phyloP scores from a whole-genome alignment of 352 stramenopile genomes.

The Phytophthora hibernalis region DNA sequence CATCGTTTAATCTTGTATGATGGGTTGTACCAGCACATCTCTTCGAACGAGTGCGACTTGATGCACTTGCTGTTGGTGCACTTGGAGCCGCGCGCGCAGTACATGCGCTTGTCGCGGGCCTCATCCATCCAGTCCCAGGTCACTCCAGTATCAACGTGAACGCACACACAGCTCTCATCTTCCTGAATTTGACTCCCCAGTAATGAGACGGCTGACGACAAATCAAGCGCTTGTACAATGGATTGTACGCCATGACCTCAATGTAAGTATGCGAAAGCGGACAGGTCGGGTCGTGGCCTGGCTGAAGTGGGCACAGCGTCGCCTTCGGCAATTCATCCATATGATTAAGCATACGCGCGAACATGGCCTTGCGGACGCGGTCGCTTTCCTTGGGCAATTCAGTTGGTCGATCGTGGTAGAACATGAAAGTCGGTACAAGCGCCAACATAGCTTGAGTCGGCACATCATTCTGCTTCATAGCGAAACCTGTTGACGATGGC shows the following conservation, averaged over 20 bases:
- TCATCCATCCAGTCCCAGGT: conserved; percentile 53
- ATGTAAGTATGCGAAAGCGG: conserved; percentile 51
- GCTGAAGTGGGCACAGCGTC: conserved; percentile 42
- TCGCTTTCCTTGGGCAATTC: conserved; percentile 43
- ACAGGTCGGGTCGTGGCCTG: conserved; percentile 37
- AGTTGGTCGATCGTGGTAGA: conserved; percentile 41
- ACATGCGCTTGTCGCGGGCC: conserved; percentile 36
- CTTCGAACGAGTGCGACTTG: conserved; percentile 54
- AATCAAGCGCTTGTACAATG: conserved; percentile 54
- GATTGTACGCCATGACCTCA: conserved; percentile 65
- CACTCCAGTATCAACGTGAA: conserved; percentile 54
- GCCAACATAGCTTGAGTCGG: conserved; percentile 33
- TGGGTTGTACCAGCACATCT: conserved; percentile 63
- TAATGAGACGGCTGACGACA: conserved; percentile 55
- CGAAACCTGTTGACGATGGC: conserved; percentile 11
- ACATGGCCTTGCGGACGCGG: conserved; percentile 44
- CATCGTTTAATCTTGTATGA: conserved; percentile 56
- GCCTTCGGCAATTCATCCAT: conserved; percentile 53
- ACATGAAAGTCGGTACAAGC: conserved; percentile 34
- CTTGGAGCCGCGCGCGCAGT: conserved; percentile 38
- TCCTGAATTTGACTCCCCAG: conserved; percentile 50
- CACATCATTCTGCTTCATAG: conserved; percentile 26
- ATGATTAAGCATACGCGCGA: conserved; percentile 61
- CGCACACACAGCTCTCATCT: conserved; percentile 49
- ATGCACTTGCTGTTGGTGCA: conserved; percentile 47